A percentile compares a stretch with the other conserved stretches of the same genome.
Conservation (phyloP, 75 land plant species). For the Pinus tabuliformis region DNA sequence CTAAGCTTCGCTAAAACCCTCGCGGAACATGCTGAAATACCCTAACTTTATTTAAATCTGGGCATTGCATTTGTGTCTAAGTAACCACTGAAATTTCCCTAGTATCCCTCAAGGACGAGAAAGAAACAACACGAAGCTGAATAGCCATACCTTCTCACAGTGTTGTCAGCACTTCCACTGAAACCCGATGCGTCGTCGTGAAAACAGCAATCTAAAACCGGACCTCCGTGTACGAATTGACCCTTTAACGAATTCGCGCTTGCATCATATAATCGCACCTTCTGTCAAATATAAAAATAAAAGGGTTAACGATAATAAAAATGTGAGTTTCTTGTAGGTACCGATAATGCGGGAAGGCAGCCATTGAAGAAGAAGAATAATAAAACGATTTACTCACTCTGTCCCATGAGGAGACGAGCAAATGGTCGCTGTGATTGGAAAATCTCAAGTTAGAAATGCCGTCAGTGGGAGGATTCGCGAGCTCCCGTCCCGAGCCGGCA, state of each 20-base stretch:
- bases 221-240: constrained; percentile 80
- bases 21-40: not conserved
- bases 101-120: no score
- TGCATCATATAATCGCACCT: constrained; percentile 91
- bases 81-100: no score
- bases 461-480: constrained; percentile 83
- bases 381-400: constrained; percentile 28
- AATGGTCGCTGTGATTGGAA: constrained; percentile 96
- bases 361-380: not conserved
- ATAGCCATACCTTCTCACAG: constrained; percentile 67
- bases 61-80: not conserved
- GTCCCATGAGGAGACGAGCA: constrained; percentile 98
- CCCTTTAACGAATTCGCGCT: constrained; percentile 82
- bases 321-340: no score
- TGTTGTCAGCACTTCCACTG: constrained; percentile 77
- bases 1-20: no score
- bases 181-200: constrained; percentile 98
- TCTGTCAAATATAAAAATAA: constrained; percentile 35
- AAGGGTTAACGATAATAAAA: no score
- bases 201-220: constrained; percentile 98
- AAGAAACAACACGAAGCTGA: no score
- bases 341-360: no score
- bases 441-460: constrained; percentile 98
- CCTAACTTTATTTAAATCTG: not conserved
- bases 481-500: constrained; percentile 67